Conservation (phyloP, 345 rosid genomes). For the Lepidium didymum region DNA sequence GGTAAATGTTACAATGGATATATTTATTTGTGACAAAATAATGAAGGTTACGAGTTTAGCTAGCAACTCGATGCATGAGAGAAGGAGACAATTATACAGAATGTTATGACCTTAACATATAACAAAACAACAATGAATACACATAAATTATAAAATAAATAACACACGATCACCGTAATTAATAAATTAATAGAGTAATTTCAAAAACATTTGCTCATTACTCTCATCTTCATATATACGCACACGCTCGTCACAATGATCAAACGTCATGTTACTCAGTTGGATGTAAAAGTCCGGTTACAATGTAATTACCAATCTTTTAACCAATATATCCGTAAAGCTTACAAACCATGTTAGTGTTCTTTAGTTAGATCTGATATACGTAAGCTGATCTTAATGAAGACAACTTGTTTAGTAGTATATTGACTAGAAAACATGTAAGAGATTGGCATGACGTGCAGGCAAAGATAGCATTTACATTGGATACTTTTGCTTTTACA, state of each 20-base stretch:
- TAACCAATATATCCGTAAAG: neutral
- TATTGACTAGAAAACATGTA: neutral
- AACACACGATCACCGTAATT: too few species aligned
- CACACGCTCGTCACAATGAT: neutral
- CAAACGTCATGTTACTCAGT: neutral
- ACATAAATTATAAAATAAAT: too few species aligned
- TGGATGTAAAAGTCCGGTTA: neutral
- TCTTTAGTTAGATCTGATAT: neutral
- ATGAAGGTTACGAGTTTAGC: too few species aligned
- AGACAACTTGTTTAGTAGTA: neutral
- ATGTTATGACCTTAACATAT: too few species aligned
- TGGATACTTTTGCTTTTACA: slow-evolving; percentile 22
- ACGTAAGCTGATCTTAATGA: neutral
- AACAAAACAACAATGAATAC: too few species aligned
- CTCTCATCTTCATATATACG: too few species aligned
- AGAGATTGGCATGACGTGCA: slow-evolving; percentile 16
- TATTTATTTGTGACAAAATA: too few species aligned
- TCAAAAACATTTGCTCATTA: too few species aligned
- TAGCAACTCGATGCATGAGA: too few species aligned
- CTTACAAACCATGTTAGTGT: neutral
- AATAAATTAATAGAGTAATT: too few species aligned
- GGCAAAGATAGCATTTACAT: slow-evolving; percentile 19
- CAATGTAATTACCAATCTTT: neutral
- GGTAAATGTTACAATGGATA: too few species aligned
- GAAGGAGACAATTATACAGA: too few species aligned